Evolutionary conservation across 129 eudicot species (phyloP), one percentile per base, ranked within the genome.

Genomic region (Heracleum sosnowskyi): DNA sequence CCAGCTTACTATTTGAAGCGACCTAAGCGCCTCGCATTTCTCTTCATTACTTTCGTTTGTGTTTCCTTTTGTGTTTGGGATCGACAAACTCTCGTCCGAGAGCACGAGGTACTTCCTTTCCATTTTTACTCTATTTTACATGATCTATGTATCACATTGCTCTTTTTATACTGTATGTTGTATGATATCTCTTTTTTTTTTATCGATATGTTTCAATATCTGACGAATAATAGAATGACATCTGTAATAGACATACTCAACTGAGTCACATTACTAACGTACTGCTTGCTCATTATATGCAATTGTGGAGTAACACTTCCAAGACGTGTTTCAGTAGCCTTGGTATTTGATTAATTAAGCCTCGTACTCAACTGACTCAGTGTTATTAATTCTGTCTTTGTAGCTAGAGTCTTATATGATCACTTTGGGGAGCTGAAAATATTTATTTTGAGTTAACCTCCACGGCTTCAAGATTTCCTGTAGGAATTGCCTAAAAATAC

Each of bases 1-100:
- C 99, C 99, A 29, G 92, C 90, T 24, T 96, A 96, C 87, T 96
- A 96, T 84, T 80, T 96, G 85, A 96, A 89, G 82, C 84, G 97
- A 7, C 99, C 99, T 0, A 96, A 96, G 69, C 91, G 94, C 18
- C 90, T 96, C 13, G 99, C 99, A 15, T 70, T 90, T 60, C 86
- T 96, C n/a, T 87, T 96, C 37, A 85, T 96, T 1, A 76, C 81
- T 0, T 96, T 96, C 45, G 93, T 96, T 20, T 83, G 80, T 39
- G 81, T 81, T 29, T 77, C 95, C 11, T 85, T 90, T 60, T 77
- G 90, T 74, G 81, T 96, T 5, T 96, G 97, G 97, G 99, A 96
- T 87, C 99, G 99, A 7, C 97, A 92, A 46, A 96, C 97, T 55
- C 89, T 96, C 35, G 86, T 90, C 16, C 84, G 88, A 10, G 97